Base-by-base conservation (phyloP, 164 flowering plant genomes). In the Stephania yunnanensis region DNA sequence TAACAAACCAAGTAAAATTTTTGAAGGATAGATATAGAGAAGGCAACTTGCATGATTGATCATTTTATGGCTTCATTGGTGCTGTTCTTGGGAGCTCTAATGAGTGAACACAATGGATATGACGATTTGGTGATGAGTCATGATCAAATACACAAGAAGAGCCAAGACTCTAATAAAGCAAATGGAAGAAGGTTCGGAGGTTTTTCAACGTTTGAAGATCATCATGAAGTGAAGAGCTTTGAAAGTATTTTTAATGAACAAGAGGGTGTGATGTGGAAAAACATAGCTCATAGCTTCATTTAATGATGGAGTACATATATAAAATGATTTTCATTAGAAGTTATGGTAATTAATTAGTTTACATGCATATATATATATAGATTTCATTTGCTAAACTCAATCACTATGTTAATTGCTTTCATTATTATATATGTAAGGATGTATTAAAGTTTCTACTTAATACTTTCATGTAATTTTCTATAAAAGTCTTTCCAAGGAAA, bases 1-100 rank as follows among this genome's bases (percentile, higher is more conserved):
- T 58, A 19, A 15, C 55, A 50, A 9, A 50, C 55, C 55, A 58
- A 58, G 20, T 6, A 58, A 12, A 1, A 10, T 55, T 15, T 15
- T 5, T 58, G 5, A 15, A 58, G 6, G 17, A 58, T 15, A 12
- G 64, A 6, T 15, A 58, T 15, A 12, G n/a, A 17, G 64, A 58
- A 58, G 64, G 64, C 6, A 50, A 50, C 12, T 13, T 3, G 20
- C 6, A 2, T 12, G 19, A 19, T 7, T 58, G 17, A 17, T 58
- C 17, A 58, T 6, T 3, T 15, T 6, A 71, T 71, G 73, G 73
- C 73, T 71, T 71, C 73, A 71, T 61, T 71, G 29, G 73, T 71
- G 44, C 46, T 68, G 46, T 68, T 68, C 71, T 68, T 68, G 71
- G 71, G 20, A 68, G 71, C 19, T 68, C 44, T 68, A 19, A 31